phyloP scores from a whole-genome alignment of 495 filamentous ascomycete species.

The Hypomontagnella monticulosa region DNA sequence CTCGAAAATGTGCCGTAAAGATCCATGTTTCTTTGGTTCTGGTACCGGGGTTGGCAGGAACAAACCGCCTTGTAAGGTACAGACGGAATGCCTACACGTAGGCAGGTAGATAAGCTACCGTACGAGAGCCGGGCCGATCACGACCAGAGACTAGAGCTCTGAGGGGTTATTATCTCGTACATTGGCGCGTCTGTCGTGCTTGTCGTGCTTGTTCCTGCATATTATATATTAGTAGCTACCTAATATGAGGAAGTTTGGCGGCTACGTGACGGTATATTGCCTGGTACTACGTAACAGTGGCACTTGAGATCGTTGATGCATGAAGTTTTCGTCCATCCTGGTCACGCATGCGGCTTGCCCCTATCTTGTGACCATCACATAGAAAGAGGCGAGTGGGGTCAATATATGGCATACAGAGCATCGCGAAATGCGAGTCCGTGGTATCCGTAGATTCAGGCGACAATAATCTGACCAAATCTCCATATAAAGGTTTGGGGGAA shows the following conservation, averaged over 20 bases:
- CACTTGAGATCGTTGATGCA: conserved; percentile 5
- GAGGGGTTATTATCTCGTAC: neutral
- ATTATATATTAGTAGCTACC: conserved; percentile 11
- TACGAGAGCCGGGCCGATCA: conserved; percentile 23
- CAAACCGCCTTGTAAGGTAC: too few species aligned
- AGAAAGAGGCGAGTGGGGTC: neutral
- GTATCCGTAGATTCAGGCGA: too few species aligned
- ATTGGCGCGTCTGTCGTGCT: conserved; percentile 4
- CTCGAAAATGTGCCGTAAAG: neutral
- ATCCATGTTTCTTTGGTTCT: conserved; percentile 12
- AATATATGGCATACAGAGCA: neutral
- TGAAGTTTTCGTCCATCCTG: neutral
- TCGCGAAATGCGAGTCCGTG: neutral
- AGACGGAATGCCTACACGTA: neutral
- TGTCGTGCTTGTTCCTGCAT: conserved; percentile 28
- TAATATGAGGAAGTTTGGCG: conserved; percentile 31
- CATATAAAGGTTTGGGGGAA: neutral
- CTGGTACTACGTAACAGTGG: conserved; percentile 28
- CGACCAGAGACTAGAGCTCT: conserved; percentile 16
- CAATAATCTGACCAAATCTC: too few species aligned
- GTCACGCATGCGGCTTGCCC: conserved; percentile 16
- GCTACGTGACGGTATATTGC: neutral
- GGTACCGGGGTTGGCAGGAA: neutral
- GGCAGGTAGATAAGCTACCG: conserved; percentile 13
- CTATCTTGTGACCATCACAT: neutral